These are phyloP conservation scores for Naganishia vaughanmartiniae DNA, from an alignment of 768 basidiomycete genomes.

Conservation along the genomic window DNA sequence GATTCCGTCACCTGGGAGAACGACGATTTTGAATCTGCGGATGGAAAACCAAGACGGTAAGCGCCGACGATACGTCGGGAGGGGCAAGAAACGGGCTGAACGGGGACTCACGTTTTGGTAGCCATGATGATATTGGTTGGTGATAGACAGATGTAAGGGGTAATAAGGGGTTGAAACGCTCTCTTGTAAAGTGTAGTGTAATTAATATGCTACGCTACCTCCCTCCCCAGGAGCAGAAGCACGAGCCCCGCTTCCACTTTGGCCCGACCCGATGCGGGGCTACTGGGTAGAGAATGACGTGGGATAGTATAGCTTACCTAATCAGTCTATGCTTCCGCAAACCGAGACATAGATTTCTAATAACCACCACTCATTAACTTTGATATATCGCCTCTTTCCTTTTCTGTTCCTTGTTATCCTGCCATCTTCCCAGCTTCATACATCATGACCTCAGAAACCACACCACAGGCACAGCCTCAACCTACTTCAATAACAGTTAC, in stretches of 20 bases:
- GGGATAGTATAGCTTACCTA: neutral
- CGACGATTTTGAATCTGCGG: constrained; percentile 75
- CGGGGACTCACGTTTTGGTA: constrained; percentile 2
- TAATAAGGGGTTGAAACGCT: neutral
- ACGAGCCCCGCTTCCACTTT: neutral
- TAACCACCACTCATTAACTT: neutral
- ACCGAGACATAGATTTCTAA: constrained; percentile 21
- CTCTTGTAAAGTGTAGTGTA: too few species aligned
- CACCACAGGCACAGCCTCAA: neutral
- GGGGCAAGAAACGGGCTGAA: too few species aligned
- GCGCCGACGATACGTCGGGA: neutral
- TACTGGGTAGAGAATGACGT: neutral
- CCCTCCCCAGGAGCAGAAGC: too few species aligned
- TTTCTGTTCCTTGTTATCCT: too few species aligned
- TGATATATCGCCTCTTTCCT: neutral
- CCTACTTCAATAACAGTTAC: neutral
- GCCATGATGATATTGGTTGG: constrained; percentile 2
- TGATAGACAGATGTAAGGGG: neutral
- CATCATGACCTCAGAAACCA: neutral
- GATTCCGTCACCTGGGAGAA: constrained; percentile 96
- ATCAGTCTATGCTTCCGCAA: neutral
- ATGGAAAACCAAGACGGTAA: neutral
- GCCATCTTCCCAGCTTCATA: neutral
- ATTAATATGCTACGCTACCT: too few species aligned
- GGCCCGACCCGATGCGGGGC: constrained; percentile 3